Conservation (phyloP, 495 filamentous ascomycete species). For the Annulohypoxylon bovei region DNA sequence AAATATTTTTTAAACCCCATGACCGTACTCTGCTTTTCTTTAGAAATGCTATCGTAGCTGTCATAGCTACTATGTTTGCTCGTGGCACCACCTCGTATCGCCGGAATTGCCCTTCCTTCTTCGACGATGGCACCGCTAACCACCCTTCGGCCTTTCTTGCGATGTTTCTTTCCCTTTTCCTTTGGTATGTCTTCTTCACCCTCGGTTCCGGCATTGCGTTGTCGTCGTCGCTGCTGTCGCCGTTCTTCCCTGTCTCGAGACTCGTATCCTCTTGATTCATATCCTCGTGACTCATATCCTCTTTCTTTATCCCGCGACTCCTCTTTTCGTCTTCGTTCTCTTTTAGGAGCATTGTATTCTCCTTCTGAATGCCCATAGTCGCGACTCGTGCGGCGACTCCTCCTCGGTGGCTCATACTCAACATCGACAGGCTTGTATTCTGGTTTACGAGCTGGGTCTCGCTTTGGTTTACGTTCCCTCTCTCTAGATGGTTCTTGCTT, state of each 20-base stretch:
- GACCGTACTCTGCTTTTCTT: constrained; percentile 40
- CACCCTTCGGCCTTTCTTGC: constrained; percentile 63
- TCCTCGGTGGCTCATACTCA: constrained; percentile 39
- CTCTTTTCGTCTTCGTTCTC: constrained; percentile 47
- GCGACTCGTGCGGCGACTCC: constrained; percentile 29
- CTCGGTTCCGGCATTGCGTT: constrained; percentile 34
- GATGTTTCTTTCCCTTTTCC: constrained; percentile 46
- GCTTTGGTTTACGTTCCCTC: constrained; percentile 35
- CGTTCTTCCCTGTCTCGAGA: constrained; percentile 46
- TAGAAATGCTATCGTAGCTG: constrained; percentile 52
- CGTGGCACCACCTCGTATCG: constrained; percentile 47
- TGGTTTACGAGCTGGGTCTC: constrained; percentile 31
- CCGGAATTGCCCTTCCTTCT: constrained; percentile 62
- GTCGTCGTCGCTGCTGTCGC: constrained; percentile 44
- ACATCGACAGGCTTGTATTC: constrained; percentile 35
- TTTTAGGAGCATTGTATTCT: constrained; percentile 45
- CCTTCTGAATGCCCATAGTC: constrained; percentile 32
- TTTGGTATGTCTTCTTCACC: constrained; percentile 36
- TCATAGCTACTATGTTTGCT: constrained; percentile 49
- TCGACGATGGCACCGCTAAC: constrained; percentile 76
- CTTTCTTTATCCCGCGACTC: constrained; percentile 42
- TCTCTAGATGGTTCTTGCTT: constrained; percentile 37
- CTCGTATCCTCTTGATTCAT: constrained; percentile 36
- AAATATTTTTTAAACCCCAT: background rate
- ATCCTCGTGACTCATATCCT: constrained; percentile 38